phyloP scores from a whole-genome alignment of 2,329 filamentous ascomycete genomes.

The Verticillium tricorpus region DNA sequence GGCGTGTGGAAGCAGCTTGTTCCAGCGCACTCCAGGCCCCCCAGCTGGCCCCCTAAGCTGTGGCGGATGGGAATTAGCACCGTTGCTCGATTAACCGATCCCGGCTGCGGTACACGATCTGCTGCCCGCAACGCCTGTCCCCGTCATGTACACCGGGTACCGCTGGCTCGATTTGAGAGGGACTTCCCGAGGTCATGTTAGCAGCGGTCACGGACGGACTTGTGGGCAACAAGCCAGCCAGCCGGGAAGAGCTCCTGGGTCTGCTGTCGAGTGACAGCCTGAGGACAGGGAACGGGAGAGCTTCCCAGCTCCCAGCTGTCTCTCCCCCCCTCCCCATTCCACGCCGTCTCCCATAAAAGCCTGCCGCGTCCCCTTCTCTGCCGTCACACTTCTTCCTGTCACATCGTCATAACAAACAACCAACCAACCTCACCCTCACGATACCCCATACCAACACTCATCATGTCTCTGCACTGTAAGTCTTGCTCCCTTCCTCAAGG shows the following conservation, averaged over 20 bases:
- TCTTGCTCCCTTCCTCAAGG: conserved; percentile 8
- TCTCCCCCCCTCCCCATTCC: not conserved
- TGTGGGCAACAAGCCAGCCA: not conserved
- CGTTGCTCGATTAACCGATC: not conserved
- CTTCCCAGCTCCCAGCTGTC: not conserved
- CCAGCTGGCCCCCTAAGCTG: not conserved
- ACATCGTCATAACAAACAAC: not conserved
- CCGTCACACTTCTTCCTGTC: not conserved
- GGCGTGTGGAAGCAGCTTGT: not conserved
- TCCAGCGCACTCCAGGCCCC: not conserved
- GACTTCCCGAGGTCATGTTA: not conserved
- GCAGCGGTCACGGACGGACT: not conserved
- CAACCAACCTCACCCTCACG: not conserved
- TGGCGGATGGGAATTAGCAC: not conserved
- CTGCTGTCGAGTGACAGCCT: not conserved
- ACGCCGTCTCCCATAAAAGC: conserved; percentile 10
- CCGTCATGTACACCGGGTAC: not conserved
- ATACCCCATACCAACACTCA: conserved; percentile 16
- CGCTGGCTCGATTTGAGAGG: not conserved
- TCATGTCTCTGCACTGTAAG: conserved; percentile 59
- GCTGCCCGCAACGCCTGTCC: not conserved
- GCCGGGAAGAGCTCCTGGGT: not conserved
- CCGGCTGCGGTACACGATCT: not conserved
- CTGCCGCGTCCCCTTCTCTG: conserved; percentile 5
- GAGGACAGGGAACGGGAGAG: not conserved